These are phyloP conservation scores for Penicillium occitanis DNA, from an alignment of 2,329 filamentous ascomycete species.

Conservation along the genomic window DNA sequence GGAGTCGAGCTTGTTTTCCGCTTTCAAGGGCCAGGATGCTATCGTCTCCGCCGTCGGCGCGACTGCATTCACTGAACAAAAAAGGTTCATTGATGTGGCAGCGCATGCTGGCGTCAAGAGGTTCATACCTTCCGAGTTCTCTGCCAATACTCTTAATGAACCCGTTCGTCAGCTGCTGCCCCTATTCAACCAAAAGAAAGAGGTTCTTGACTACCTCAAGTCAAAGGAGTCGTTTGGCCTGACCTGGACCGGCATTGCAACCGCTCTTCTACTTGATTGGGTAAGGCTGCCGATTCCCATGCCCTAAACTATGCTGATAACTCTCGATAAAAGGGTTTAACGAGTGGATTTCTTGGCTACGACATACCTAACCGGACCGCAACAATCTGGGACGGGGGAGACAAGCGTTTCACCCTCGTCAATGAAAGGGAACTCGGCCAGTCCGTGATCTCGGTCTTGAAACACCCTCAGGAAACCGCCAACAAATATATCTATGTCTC, in stretches of 20 bases:
- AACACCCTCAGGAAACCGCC: not conserved
- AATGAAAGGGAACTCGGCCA: not conserved
- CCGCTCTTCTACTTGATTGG: conserved; percentile 64
- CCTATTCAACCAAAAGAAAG: conserved; percentile 30
- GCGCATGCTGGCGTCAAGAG: conserved; percentile 15
- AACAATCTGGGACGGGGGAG: conserved; percentile 6
- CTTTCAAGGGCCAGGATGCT: conserved; percentile 32
- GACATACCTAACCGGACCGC: not conserved
- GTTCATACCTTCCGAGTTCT: conserved; percentile 24
- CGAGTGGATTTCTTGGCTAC: not conserved
- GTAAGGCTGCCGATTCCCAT: conserved; percentile 14
- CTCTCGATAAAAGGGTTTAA: not conserved
- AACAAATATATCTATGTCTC: conserved; percentile 3
- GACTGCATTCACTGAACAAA: not conserved
- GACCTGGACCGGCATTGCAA: conserved; percentile 61
- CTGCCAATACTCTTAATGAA: conserved; percentile 29
- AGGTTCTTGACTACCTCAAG: conserved; percentile 54
- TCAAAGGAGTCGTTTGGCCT: conserved; percentile 49
- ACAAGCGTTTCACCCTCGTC: not conserved
- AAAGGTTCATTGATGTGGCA: conserved; percentile 14
- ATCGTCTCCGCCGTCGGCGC: conserved; percentile 4
- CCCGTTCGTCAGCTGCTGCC: conserved; percentile 28
- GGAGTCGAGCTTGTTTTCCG: conserved; percentile 24
- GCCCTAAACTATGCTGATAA: not conserved
- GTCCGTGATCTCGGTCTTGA: conserved; percentile 1